Percentiles rank a stretch among this genome's conserved stretches.
Evolutionary conservation across 1,139 yeast genomes (phyloP).

Genomic region (Yamadazyma sp.): DNA sequence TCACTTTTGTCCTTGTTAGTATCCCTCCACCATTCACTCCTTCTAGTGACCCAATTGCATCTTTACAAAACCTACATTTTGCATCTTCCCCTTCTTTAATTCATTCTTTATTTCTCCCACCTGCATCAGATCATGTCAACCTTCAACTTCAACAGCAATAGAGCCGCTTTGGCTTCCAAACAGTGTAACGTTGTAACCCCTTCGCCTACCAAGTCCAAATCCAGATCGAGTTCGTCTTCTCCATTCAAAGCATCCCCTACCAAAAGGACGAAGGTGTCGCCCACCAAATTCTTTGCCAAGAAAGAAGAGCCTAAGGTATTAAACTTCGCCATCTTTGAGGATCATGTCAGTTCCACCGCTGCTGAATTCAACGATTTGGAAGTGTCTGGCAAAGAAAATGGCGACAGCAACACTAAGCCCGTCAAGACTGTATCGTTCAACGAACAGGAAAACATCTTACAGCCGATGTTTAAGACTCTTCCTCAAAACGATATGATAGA

Average conservation of each 20-base stretch:
- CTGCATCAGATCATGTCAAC: not conserved
- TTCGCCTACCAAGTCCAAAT: slow-evolving; percentile 21
- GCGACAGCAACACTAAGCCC: not conserved
- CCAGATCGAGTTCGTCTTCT: slow-evolving; percentile 13
- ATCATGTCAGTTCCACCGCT: slow-evolving; percentile 15
- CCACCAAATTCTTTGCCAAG: slow-evolving; percentile 20
- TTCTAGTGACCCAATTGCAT: not conserved
- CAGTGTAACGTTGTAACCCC: slow-evolving; percentile 19
- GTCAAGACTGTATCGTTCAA: slow-evolving; percentile 11
- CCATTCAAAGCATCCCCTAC: slow-evolving; percentile 24
- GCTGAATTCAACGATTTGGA: slow-evolving; percentile 15
- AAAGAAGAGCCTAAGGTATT: slow-evolving; percentile 12
- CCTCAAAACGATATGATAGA: slow-evolving; percentile 11
- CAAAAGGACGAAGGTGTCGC: slow-evolving; percentile 33
- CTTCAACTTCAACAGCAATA: slow-evolving; percentile 8
- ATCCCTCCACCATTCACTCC: not conserved
- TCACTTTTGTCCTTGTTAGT: too few relatives aligned
- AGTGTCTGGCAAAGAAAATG: slow-evolving; percentile 13
- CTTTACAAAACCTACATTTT: not conserved
- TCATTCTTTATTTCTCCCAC: not conserved
- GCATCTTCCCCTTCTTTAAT: not conserved
- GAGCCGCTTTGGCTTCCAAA: slow-evolving; percentile 14
- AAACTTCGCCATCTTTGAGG: slow-evolving; percentile 39
- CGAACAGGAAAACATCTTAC: slow-evolving; percentile 49
- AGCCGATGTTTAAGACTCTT: slow-evolving; percentile 30